phyloP scores from a whole-genome alignment of 176 grass and related monocot species.

The Microstegium vimineum region DNA sequence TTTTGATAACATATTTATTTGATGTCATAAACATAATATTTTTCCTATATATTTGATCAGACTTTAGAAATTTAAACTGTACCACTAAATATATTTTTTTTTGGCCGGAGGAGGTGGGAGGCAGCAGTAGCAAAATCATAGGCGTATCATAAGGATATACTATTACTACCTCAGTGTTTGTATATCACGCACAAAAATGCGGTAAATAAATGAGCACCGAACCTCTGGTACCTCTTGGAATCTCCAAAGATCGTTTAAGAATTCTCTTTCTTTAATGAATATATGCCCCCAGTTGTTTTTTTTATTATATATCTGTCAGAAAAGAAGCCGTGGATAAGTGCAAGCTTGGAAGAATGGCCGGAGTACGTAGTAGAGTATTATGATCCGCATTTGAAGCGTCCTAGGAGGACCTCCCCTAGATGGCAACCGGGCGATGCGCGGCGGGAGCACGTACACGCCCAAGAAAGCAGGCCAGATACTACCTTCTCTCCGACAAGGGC shows the following conservation, averaged over 20 bases:
- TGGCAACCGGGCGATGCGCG: not conserved
- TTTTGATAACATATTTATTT: no score
- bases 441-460: not conserved
- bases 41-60: no score
- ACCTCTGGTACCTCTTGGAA: not conserved
- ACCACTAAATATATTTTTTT: no score
- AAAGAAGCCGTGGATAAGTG: not conserved
- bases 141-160: no score
- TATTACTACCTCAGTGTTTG: no score
- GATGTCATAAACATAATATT: no score
- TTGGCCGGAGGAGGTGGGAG: no score
- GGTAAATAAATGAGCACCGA: no score
- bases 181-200: no score
- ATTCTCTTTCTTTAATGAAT: not conserved
- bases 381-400: not conserved
- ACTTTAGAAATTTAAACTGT: no score
- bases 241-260: not conserved
- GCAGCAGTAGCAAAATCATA: no score
- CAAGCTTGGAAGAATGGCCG: not conserved
- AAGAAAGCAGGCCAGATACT: not conserved
- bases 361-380: not conserved
- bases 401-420: slow-evolving; percentile 4
- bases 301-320: not conserved
- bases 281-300: not conserved
- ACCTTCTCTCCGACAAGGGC: not conserved